Evolutionary conservation across 2,329 filamentous ascomycete genomes (phyloP).

Genomic region (Ophiostoma tasmaniense): DNA sequence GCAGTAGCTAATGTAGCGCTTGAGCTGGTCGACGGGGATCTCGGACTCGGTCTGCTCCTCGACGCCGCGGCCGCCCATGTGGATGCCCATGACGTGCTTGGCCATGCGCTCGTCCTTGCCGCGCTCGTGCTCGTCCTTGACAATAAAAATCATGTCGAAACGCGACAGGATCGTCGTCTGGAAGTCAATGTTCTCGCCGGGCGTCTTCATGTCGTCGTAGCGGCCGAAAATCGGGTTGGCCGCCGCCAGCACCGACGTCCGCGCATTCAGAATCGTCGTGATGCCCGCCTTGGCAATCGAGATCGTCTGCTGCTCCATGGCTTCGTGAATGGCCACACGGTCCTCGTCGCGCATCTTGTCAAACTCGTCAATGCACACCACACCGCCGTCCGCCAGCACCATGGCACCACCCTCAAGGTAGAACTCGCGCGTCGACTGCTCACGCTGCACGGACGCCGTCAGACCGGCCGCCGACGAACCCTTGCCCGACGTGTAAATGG

Average conservation of each 20-base stretch:
- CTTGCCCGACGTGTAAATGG: conserved; percentile 97
- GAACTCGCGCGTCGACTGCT: conserved; percentile 86
- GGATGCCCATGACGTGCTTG: conserved; percentile 93
- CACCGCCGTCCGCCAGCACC: conserved; percentile 93
- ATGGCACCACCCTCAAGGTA: conserved; percentile 97
- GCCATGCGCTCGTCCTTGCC: conserved; percentile 88
- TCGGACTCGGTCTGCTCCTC: conserved; percentile 81
- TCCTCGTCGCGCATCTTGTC: conserved; percentile 99
- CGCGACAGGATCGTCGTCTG: conserved; percentile 96
- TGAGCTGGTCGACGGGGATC: conserved; percentile 93
- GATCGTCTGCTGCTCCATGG: conserved; percentile 99
- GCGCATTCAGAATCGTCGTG: conserved; percentile 91
- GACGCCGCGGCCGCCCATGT: conserved; percentile 79
- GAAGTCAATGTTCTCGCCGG: conserved; percentile 98
- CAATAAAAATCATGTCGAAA: conserved; percentile 99
- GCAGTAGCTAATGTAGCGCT: conserved; percentile 94
- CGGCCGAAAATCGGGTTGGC: conserved; percentile 96
- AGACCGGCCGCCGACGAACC: conserved; percentile 95
- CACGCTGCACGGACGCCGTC: conserved; percentile 91
- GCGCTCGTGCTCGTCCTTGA: conserved; percentile 87
- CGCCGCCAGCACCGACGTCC: conserved; percentile 89
- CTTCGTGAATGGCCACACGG: conserved; percentile 95
- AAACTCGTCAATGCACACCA: conserved; percentile 98
- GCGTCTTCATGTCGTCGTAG: conserved; percentile 96
- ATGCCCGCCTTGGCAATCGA: conserved; percentile 98